Base-by-base conservation (phyloP, 768 basidiomycete species). In the Bullera alba region DNA sequence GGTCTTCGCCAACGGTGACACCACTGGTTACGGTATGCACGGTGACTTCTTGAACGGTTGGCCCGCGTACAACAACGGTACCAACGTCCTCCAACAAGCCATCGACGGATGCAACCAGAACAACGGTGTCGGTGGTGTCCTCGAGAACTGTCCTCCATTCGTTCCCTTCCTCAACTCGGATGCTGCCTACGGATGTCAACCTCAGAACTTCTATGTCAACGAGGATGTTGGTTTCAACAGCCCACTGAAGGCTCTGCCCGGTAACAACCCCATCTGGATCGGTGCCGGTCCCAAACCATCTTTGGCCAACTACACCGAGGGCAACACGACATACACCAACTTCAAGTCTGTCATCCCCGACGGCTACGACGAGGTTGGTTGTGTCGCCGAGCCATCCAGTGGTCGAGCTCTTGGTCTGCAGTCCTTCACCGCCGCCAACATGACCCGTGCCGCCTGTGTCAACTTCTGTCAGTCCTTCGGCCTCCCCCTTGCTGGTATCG, bases 41-140 rank as follows among this genome's bases (percentile, higher is more conserved):
- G 70, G 57, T 32, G 72, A 74, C 56, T 74, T 74, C 51, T 37
- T 67, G 26, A 68, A 68, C 53, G 70, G 72, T 36, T 72, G 72
- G 72, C 72, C 70, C 4, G 52, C 54, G 5, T 53, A 56, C 30
- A 48, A 53, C 42, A 71, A 72, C 63, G 67, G 68, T 41, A 59
- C 61, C 55, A 70, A 68, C 43, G 56, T 73, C 34, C 60, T 74
- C 8, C 71, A 73, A 58, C 47, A 70, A 35, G 73, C 73, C 28
- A 61, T 74, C 42, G 54, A 68, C 50, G 34, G 49, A 15, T 71
- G 69, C 46, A 67, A 68, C 49, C 42, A 44, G 22, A 49, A 70
- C 56, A 61, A 70, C 51, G 68, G 69, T 48, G 68, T 72, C 39
- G 71, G 65, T 23, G 71, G 71, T 30, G 54, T 58, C 8, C 42